Evolutionary conservation across 2,329 filamentous ascomycete species (phyloP).

Genomic region (Ascochyta clinopodiicola): DNA sequence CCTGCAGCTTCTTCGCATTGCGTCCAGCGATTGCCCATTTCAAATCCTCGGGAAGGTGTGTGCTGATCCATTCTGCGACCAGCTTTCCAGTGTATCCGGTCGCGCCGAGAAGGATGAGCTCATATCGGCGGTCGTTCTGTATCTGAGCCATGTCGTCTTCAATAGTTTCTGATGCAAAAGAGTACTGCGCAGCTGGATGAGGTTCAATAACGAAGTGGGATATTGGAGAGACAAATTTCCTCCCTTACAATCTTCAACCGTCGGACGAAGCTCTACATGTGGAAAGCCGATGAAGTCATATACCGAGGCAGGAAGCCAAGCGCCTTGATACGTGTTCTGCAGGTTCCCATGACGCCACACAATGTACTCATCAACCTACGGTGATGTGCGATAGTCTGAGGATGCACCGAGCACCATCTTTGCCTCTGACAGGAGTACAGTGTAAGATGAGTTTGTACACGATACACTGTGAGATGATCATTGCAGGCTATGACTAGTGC

Average conservation of each 20-base stretch:
- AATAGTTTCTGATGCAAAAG: slow-evolving; percentile 1
- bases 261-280: slow-evolving; percentile 33
- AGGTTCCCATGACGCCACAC: slow-evolving; percentile 3
- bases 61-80: slow-evolving; percentile 76
- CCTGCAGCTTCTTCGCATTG: slow-evolving; percentile 75
- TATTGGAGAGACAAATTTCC: slow-evolving; percentile 15
- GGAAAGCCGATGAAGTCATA: slow-evolving; percentile 24
- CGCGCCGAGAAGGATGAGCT: slow-evolving; percentile 71
- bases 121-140: slow-evolving; percentile 60
- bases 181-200: slow-evolving; percentile 11
- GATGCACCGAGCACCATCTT: not conserved
- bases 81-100: slow-evolving; percentile 85
- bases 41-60: slow-evolving; percentile 73
- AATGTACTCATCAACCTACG: not conserved
- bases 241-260: slow-evolving; percentile 17
- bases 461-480: not conserved
- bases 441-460: not conserved
- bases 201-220: slow-evolving; percentile 17
- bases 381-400: not conserved
- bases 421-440: not conserved
- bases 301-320: slow-evolving; percentile 26
- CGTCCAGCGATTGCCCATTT: slow-evolving; percentile 90
- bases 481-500: slow-evolving; percentile 5
- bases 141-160: slow-evolving; percentile 29
- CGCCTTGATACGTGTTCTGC: slow-evolving; percentile 5